phyloP scores from a whole-genome alignment of 768 basidiomycete species.

The Hericium erinaceus region DNA sequence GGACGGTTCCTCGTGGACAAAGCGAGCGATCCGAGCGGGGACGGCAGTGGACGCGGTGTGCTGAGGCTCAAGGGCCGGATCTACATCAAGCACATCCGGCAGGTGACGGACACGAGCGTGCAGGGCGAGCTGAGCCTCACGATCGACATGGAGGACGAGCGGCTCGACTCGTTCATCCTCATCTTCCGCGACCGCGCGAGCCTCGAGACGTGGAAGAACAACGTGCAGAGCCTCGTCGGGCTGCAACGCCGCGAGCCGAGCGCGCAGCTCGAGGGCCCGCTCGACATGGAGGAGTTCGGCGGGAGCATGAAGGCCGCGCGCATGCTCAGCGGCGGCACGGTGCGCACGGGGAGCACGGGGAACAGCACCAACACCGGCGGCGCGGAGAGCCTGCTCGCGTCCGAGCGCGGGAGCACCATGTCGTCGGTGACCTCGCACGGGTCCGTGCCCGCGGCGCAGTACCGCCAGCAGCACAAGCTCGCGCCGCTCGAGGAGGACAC shows the following conservation, averaged over 20 bases:
- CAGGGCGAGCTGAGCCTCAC: slow-evolving; percentile 86
- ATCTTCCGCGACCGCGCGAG: slow-evolving; percentile 89
- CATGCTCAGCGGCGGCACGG: slow-evolving; percentile 69
- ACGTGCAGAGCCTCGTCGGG: slow-evolving; percentile 71
- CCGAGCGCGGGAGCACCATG: slow-evolving; percentile 52
- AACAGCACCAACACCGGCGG: too few species aligned
- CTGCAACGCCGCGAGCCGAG: slow-evolving; percentile 45
- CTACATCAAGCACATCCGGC: slow-evolving; percentile 89
- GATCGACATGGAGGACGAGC: slow-evolving; percentile 96
- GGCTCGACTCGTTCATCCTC: slow-evolving; percentile 88
- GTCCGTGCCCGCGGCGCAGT: slow-evolving; percentile 13
- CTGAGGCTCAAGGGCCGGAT: slow-evolving; percentile 91
- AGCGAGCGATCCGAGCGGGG: slow-evolving; percentile 1
- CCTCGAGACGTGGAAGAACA: slow-evolving; percentile 81
- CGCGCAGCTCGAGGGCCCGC: slow-evolving; percentile 25
- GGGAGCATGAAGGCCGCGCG: slow-evolving; percentile 68
- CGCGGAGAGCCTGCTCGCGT: slow-evolving; percentile 51
- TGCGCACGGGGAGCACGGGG: slow-evolving; percentile 41
- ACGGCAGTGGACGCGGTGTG: slow-evolving; percentile 45
- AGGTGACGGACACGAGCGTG: slow-evolving; percentile 71
- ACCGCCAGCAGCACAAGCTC: slow-evolving; percentile 8
- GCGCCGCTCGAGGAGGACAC: slow-evolving; percentile 15
- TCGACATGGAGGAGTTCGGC: slow-evolving; percentile 59
- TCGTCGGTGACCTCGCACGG: slow-evolving; percentile 59
- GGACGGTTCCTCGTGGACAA: slow-evolving; percentile 63